Evolutionary conservation across 2,329 filamentous ascomycete species (phyloP).

Genomic region (Fusarium pseudograminearum): DNA sequence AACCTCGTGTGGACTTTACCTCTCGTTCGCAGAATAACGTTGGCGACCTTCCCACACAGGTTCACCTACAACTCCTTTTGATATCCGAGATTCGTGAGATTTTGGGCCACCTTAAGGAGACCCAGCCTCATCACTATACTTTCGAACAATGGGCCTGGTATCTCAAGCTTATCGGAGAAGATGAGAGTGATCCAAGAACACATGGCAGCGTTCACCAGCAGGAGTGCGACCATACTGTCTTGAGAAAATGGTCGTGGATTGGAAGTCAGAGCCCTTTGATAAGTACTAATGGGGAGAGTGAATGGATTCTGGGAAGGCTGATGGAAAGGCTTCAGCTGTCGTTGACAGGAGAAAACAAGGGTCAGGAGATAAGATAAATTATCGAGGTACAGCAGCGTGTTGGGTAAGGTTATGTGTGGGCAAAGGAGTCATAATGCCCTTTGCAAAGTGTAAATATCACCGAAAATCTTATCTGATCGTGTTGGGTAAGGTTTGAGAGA

Average conservation of each 20-base stretch:
- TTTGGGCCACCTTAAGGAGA: background rate
- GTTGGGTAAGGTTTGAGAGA: no score
- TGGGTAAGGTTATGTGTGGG: no score
- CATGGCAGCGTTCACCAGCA: background rate
- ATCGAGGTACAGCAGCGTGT: background rate
- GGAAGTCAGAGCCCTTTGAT: background rate
- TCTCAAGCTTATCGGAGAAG: slow-evolving; percentile 7
- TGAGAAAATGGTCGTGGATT: background rate
- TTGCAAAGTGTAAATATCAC: no score
- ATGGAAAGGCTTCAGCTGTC: background rate
- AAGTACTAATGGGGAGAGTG: background rate
- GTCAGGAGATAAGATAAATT: no score
- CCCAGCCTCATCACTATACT: background rate
- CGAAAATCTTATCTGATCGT: no score
- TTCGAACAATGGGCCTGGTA: slow-evolving; percentile 8
- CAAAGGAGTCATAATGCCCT: no score
- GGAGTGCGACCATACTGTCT: background rate
- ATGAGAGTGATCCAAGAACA: background rate
- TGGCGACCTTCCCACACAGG: no score
- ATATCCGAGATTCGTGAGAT: background rate
- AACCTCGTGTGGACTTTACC: no score
- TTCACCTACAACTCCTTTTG: background rate
- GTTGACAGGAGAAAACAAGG: no score
- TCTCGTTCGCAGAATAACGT: no score
- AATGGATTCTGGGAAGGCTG: background rate